Evolutionary conservation across 2,329 filamentous ascomycete genomes (phyloP).

Genomic region (Pezicula neosporulosa): DNA sequence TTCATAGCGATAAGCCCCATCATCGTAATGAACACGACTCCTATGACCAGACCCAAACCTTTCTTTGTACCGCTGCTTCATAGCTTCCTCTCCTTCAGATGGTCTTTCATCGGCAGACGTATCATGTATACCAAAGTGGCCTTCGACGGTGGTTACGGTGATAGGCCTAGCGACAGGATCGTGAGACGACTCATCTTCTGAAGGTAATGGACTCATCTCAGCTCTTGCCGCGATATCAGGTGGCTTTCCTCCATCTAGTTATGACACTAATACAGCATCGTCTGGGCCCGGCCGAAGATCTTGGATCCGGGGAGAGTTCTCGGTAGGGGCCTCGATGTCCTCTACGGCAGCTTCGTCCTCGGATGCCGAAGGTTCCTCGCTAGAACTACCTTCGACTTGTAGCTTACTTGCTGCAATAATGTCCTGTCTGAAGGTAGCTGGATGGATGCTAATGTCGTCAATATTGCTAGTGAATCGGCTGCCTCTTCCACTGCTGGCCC

Average conservation of each 20-base stretch:
- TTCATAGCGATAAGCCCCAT: too few species aligned
- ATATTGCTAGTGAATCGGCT: constrained; percentile 58
- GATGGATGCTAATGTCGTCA: constrained; percentile 76
- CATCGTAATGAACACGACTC: too few species aligned
- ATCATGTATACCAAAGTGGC: too few species aligned
- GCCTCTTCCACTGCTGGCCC: constrained; percentile 33
- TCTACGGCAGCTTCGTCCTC: constrained; percentile 25
- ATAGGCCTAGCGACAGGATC: too few species aligned
- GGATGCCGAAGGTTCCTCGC: constrained; percentile 44
- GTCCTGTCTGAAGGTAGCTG: constrained; percentile 84
- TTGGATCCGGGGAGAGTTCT: constrained; percentile 23
- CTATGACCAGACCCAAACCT: too few species aligned
- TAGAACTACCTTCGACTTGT: constrained; percentile 55
- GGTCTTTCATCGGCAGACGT: too few species aligned
- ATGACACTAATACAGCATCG: constrained; percentile 64
- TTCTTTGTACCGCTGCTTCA: too few species aligned
- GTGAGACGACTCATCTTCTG: constrained; percentile 39
- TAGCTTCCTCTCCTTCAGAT: too few species aligned
- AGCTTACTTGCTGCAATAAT: constrained; percentile 79
- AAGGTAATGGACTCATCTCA: constrained; percentile 48
- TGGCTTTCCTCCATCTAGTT: constrained; percentile 59
- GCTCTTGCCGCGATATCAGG: constrained; percentile 62
- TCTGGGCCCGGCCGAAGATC: constrained; percentile 49
- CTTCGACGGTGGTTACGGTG: too few species aligned
- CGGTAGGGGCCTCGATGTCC: constrained; percentile 33